phyloP scores from a whole-genome alignment of 1,284 basidiomycete species.

The Acaromyces ingoldii region DNA sequence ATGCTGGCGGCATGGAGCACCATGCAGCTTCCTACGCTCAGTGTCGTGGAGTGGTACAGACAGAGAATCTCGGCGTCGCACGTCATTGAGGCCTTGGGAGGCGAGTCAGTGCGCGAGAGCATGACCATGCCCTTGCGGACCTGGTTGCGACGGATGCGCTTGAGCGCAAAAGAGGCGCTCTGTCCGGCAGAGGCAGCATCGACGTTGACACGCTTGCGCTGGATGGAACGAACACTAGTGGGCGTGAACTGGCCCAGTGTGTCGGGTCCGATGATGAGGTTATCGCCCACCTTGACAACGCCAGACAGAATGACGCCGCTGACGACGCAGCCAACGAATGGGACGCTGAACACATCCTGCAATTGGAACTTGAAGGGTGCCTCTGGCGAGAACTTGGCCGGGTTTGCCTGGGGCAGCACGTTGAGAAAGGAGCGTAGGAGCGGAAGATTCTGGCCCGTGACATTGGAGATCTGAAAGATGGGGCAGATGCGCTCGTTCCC shows the following conservation, averaged over 20 bases:
- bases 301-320: conserved; percentile 70
- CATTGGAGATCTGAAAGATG: conserved; percentile 89
- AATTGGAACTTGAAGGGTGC: conserved; percentile 72
- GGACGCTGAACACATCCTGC: conserved; percentile 59
- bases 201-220: conserved; percentile 84
- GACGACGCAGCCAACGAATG: conserved; percentile 91
- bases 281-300: conserved; percentile 56
- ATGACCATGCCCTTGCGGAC: conserved; percentile 78
- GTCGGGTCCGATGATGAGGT: conserved; percentile 83
- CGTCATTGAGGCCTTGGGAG: conserved; percentile 37
- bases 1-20: conserved; percentile 46
- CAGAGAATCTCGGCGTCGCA: conserved; percentile 49
- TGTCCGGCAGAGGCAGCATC: conserved; percentile 85
- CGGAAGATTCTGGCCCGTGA: conserved; percentile 85
- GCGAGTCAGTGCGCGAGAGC: conserved; percentile 48
- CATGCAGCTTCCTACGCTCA: conserved; percentile 46
- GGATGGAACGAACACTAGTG: conserved; percentile 83
- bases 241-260: conserved; percentile 80
- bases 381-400: conserved; percentile 54
- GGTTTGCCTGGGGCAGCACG: conserved; percentile 40
- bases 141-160: conserved; percentile 73
- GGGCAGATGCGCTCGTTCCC: conserved; percentile 66
- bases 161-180: conserved; percentile 86
- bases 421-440: conserved; percentile 54
- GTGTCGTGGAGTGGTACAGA: conserved; percentile 48